Evolutionary conservation across 257 asterid species (phyloP).

Genomic region (Solanum sejunctum): DNA sequence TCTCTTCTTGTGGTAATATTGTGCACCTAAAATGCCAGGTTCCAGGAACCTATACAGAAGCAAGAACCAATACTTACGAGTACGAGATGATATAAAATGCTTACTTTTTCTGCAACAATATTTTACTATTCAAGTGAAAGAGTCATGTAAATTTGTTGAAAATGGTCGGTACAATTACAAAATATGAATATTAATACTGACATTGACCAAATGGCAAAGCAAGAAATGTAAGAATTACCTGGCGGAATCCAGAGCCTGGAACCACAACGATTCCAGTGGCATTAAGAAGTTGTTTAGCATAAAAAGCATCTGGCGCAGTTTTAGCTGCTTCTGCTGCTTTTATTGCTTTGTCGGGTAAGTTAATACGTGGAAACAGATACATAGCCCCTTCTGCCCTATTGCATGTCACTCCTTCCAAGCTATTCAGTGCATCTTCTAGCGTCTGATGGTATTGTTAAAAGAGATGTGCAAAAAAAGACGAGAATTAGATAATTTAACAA

Average conservation of each 20-base stretch:
- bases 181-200: neutral
- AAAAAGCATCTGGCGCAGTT: slow-evolving; percentile 64
- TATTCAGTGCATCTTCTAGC: slow-evolving; percentile 79
- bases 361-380: slow-evolving; percentile 80
- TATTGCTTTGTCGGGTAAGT: slow-evolving; percentile 69
- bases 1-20: slow-evolving; percentile 85
- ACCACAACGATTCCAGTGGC: slow-evolving; percentile 91
- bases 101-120: neutral
- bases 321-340: slow-evolving; percentile 72
- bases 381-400: slow-evolving; percentile 97
- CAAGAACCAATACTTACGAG: neutral
- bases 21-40: slow-evolving; percentile 98
- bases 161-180: neutral
- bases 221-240: slow-evolving; percentile 28
- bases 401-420: slow-evolving; percentile 88
- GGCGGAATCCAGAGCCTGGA: slow-evolving; percentile 98
- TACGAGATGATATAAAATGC: neutral
- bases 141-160: neutral
- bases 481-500: neutral
- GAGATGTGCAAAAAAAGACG: neutral
- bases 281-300: slow-evolving; percentile 60
- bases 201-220: neutral
- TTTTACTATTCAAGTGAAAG: neutral
- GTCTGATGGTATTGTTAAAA: slow-evolving; percentile 25
- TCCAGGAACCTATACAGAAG: slow-evolving; percentile 44